Evolutionary conservation across 768 basidiomycete species (phyloP).

Genomic region (Exidia glandulosa): DNA sequence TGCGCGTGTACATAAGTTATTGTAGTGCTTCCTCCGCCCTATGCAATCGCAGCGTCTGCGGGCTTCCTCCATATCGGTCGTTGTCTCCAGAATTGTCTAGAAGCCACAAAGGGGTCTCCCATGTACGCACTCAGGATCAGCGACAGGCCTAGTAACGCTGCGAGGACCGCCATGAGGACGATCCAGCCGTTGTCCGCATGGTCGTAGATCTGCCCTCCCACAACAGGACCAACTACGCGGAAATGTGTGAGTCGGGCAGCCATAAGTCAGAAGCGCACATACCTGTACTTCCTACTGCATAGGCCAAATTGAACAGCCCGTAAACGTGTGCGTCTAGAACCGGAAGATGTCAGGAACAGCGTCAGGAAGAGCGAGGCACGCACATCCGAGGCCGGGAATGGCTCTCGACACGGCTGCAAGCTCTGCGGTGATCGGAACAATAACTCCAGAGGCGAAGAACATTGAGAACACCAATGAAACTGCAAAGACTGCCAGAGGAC

Average conservation of each 20-base stretch:
- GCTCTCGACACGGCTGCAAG: conserved; percentile 46
- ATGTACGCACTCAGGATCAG: conserved; percentile 33
- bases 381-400: conserved; percentile 59
- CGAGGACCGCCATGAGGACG: conserved; percentile 39
- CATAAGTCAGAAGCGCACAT: conserved; percentile 12
- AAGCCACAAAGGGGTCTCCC: conserved; percentile 24
- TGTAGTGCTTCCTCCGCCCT: too few species aligned
- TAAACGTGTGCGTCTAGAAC: conserved; percentile 64
- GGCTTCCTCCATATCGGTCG: too few species aligned
- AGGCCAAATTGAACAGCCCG: conserved; percentile 62
- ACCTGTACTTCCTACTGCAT: conserved; percentile 55
- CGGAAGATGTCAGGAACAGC: not conserved
- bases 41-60: too few species aligned
- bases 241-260: not conserved
- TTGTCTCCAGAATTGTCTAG: not conserved
- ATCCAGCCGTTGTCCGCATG: conserved; percentile 48
- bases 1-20: too few species aligned
- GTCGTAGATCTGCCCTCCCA: conserved; percentile 66
- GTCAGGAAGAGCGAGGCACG: not conserved
- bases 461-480: conserved; percentile 38
- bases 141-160: conserved; percentile 29
- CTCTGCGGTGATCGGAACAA: conserved; percentile 57
- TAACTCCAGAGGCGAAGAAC: conserved; percentile 47
- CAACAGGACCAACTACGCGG: conserved; percentile 53
- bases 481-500: conserved; percentile 38